Conservation (phyloP, 306 rosid genomes). For the Canavalia gladiata region DNA sequence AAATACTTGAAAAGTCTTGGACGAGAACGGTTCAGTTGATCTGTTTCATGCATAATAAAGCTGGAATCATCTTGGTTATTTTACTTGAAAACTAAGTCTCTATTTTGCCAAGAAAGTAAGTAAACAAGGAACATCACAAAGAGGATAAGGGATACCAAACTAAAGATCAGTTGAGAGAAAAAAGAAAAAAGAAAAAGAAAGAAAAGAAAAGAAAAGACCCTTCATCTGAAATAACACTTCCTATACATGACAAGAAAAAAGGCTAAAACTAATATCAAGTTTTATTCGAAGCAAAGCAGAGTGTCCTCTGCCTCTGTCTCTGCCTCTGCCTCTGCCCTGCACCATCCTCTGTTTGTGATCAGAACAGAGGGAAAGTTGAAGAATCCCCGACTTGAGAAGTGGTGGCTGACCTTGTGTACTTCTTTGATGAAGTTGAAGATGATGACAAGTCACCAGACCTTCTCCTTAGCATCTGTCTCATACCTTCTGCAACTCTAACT, state of each 20-base stretch:
- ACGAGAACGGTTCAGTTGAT: background rate
- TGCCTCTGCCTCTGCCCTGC: background rate
- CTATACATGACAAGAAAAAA: constrained; percentile 63
- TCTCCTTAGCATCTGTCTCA: constrained; percentile 95
- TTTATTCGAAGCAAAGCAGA: constrained; percentile 57
- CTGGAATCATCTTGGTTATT: background rate
- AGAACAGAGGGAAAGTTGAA: constrained; percentile 67
- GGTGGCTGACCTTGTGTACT: constrained; percentile 69
- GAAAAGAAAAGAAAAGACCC: constrained; percentile 37
- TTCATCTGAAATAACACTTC: constrained; percentile 46
- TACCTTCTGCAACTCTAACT: constrained; percentile 88
- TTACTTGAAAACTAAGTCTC: constrained; percentile 20
- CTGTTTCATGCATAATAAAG: background rate
- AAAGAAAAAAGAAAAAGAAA: background rate
- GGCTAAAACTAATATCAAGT: constrained; percentile 35
- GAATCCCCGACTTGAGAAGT: constrained; percentile 85
- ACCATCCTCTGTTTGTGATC: constrained; percentile 6
- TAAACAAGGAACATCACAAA: constrained; percentile 26
- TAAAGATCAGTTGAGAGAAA: constrained; percentile 33
- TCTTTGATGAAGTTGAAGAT: constrained; percentile 60
- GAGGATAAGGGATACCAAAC: constrained; percentile 1
- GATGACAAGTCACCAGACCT: constrained; percentile 72
- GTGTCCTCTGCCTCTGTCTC: constrained; percentile 13
- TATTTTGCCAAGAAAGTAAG: constrained; percentile 45
- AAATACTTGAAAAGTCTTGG: background rate